Conservation (phyloP, 225 moss, liverwort and hornwort genomes). For the Polytrichum formosum region DNA sequence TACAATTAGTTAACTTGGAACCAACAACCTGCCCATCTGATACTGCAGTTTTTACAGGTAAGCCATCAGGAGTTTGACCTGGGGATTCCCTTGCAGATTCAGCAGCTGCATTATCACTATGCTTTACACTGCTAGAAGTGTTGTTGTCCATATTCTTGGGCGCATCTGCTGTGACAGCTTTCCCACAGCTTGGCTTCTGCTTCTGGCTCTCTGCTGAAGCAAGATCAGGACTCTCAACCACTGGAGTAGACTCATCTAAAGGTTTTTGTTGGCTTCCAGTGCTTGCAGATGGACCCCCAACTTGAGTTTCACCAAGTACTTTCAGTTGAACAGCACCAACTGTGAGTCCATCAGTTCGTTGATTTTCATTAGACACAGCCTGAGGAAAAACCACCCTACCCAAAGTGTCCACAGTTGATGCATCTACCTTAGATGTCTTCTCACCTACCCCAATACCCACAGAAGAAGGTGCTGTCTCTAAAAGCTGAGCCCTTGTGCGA, state of each 20-base stretch:
- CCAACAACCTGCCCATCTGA: slow-evolving; percentile 28
- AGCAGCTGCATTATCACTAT: slow-evolving; percentile 19
- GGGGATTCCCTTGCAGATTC: slow-evolving; percentile 22
- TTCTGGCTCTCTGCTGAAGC: slow-evolving; percentile 2
- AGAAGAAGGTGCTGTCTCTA: slow-evolving; percentile 38
- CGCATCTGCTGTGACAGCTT: background rate
- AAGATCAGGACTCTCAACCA: too few species aligned
- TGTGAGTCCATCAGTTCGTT: background rate
- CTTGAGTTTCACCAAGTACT: slow-evolving; percentile 13
- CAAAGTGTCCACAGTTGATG: background rate
- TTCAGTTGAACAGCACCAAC: slow-evolving; percentile 26
- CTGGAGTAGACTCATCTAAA: too few species aligned
- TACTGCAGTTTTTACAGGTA: slow-evolving; percentile 12
- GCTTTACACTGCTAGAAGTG: slow-evolving; percentile 18
- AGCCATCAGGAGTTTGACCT: slow-evolving; percentile 20
- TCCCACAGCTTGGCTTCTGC: background rate
- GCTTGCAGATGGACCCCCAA: slow-evolving; percentile 19
- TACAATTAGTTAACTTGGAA: slow-evolving; percentile 12
- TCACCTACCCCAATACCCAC: slow-evolving; percentile 29
- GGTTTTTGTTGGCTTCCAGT: slow-evolving; percentile 17
- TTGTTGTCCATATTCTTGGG: background rate
- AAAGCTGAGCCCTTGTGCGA: slow-evolving; percentile 46
- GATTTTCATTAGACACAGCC: background rate
- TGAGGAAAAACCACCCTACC: background rate
- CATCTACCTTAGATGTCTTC: slow-evolving; percentile 21